Conservation (phyloP, 805 yeast genomes). For the Zygotorulaspora danielsina region DNA sequence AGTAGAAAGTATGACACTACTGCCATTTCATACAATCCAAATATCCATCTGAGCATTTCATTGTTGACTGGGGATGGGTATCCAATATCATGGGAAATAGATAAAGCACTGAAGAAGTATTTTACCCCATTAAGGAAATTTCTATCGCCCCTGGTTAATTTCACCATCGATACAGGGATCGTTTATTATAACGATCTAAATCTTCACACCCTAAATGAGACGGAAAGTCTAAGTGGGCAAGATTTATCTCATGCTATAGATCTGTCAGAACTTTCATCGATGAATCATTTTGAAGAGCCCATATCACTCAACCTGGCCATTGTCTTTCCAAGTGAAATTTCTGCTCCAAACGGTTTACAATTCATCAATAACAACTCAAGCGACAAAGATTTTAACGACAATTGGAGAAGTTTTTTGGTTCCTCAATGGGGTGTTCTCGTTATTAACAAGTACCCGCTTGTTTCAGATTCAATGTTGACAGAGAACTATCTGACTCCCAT, state of each 20-base stretch:
- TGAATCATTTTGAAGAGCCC: conserved; percentile 55
- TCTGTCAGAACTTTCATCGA: conserved; percentile 63
- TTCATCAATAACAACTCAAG: conserved; percentile 17
- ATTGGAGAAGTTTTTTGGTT: conserved; percentile 49
- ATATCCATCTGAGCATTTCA: conserved; percentile 71
- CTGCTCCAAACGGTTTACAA: conserved; percentile 41
- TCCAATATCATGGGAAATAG: conserved; percentile 72
- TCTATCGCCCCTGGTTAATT: conserved; percentile 56
- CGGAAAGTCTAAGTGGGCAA: conserved; percentile 37
- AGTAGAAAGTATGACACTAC: conserved; percentile 19
- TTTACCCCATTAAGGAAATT: conserved; percentile 54
- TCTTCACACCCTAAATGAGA: conserved; percentile 27
- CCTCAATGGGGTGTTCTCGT: conserved; percentile 16
- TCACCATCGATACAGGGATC: conserved; percentile 75
- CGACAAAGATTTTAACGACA: not conserved
- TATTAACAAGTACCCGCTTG: conserved; percentile 13
- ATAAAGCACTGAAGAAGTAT: conserved; percentile 43
- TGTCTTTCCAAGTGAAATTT: conserved; percentile 35
- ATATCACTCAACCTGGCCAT: conserved; percentile 63
- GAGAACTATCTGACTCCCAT: conserved; percentile 43
- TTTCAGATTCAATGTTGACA: conserved; percentile 6
- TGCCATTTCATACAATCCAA: conserved; percentile 45
- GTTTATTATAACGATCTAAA: conserved; percentile 51
- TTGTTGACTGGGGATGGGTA: conserved; percentile 66
- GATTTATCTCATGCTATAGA: conserved; percentile 76